These are phyloP conservation scores for Tetracladium marchalianum DNA, from an alignment of 495 filamentous ascomycete genomes.

Conservation along the genomic window DNA sequence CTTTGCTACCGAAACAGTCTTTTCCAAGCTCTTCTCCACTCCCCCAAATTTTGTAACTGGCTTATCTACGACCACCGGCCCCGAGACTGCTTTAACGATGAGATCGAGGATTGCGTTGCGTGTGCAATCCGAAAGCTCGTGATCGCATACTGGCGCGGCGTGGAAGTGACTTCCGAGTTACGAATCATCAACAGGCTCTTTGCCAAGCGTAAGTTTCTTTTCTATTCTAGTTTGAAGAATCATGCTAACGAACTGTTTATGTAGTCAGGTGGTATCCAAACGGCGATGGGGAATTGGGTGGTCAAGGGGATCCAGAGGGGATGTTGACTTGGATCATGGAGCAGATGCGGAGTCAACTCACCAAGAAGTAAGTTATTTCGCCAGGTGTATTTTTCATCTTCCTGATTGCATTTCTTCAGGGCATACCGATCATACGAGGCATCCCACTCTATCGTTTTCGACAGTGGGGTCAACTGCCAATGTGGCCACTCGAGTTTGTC, in stretches of 20 bases:
- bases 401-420: slow-evolving; percentile 2
- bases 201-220: slow-evolving; percentile 1
- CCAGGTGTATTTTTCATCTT: background rate
- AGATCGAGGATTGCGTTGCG: slow-evolving; percentile 6
- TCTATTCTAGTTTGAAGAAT: background rate
- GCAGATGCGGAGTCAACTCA: slow-evolving; percentile 7
- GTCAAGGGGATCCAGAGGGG: slow-evolving; percentile 19
- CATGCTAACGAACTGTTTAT: too few relatives aligned
- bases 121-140: slow-evolving; percentile 9
- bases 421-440: slow-evolving; percentile 6
- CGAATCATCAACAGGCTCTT: slow-evolving; percentile 1
- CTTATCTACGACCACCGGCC: slow-evolving; percentile 14
- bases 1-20: slow-evolving; percentile 35
- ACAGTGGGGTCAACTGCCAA: background rate
- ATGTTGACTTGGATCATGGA: slow-evolving; percentile 10
- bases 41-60: slow-evolving; percentile 30
- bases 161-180: background rate
- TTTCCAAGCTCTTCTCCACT: slow-evolving; percentile 32
- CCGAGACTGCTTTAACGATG: slow-evolving; percentile 3
- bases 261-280: too few relatives aligned
- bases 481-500: background rate
- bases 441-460: background rate
- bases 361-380: slow-evolving; percentile 2
- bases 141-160: slow-evolving; percentile 11
- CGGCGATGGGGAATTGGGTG: slow-evolving; percentile 2